These are phyloP conservation scores for Papiliotrema flavescens DNA, from an alignment of 1,284 basidiomycete genomes.

Conservation along the genomic window DNA sequence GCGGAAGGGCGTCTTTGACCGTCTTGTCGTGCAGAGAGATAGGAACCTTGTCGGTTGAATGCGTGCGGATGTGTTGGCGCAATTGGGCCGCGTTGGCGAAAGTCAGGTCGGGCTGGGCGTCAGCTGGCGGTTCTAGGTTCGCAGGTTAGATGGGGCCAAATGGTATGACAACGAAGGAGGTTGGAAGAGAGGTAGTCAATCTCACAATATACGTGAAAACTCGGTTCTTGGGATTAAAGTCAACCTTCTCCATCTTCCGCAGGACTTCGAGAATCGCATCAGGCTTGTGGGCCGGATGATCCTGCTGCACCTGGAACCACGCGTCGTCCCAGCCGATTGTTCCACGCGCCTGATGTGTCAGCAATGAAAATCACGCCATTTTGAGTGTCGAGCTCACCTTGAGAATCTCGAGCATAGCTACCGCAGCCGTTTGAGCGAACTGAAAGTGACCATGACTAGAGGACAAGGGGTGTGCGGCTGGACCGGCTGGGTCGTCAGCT, in stretches of 20 bases:
- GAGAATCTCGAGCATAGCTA: background rate
- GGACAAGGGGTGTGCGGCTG: background rate
- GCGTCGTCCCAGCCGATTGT: constrained; percentile 35
- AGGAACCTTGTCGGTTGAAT: constrained; percentile 31
- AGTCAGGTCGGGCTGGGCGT: constrained; percentile 36
- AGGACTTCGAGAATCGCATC: constrained; percentile 34
- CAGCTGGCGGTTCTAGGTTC: no score
- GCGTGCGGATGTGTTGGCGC: constrained; percentile 38
- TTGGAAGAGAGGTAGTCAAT: background rate
- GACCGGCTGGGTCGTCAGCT: no score
- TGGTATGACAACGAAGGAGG: background rate
- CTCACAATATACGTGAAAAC: constrained; percentile 44
- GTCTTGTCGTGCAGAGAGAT: constrained; percentile 25
- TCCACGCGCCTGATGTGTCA: constrained; percentile 15
- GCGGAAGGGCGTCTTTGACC: constrained; percentile 30
- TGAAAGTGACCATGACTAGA: constrained; percentile 1
- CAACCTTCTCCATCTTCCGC: constrained; percentile 38
- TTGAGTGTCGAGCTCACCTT: background rate
- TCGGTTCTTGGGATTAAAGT: constrained; percentile 40
- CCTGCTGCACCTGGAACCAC: constrained; percentile 32
- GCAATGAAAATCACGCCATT: background rate
- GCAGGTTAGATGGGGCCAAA: no score
- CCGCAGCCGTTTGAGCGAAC: background rate
- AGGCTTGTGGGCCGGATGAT: constrained; percentile 27
- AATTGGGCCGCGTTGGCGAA: constrained; percentile 32